These are phyloP conservation scores for Fusarium sp. DNA, from an alignment of 2,329 filamentous ascomycete genomes.

Conservation along the genomic window DNA sequence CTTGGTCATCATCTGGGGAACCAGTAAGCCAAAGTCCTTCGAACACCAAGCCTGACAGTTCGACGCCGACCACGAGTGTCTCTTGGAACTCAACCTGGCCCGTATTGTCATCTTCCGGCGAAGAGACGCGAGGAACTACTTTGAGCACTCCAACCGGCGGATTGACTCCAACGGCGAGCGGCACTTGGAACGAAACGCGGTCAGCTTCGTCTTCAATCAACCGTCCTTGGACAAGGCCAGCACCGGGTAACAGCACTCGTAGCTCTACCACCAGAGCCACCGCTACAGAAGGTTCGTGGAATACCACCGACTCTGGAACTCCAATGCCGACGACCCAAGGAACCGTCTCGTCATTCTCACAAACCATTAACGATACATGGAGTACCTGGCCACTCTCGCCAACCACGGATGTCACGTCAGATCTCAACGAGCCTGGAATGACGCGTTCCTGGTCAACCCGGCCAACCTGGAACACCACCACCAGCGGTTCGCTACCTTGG, in stretches of 20 bases:
- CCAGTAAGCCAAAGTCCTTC: not conserved
- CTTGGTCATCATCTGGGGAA: not conserved
- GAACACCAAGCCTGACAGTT: not conserved
- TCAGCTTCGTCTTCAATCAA: not conserved
- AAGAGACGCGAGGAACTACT: not conserved
- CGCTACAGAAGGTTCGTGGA: constrained; percentile 1
- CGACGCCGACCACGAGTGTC: not conserved
- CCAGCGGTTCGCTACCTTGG: constrained; percentile 16
- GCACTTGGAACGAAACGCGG: not conserved
- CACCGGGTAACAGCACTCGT: not conserved
- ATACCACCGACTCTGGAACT: not conserved
- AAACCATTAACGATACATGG: not conserved
- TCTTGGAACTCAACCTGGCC: not conserved
- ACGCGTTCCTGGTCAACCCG: constrained; percentile 8
- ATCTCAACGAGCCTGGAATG: constrained; percentile 4
- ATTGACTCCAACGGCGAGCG: not conserved
- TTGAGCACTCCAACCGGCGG: not conserved
- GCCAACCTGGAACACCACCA: not conserved
- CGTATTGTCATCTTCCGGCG: not conserved
- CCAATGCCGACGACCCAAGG: not conserved
- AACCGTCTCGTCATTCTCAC: not conserved
- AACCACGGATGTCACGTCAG: constrained; percentile 1
- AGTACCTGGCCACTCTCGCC: not conserved
- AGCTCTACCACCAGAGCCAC: not conserved
- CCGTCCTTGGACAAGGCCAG: not conserved